phyloP scores from a whole-genome alignment of 1,284 basidiomycete species.

The Coniophora puteana region DNA sequence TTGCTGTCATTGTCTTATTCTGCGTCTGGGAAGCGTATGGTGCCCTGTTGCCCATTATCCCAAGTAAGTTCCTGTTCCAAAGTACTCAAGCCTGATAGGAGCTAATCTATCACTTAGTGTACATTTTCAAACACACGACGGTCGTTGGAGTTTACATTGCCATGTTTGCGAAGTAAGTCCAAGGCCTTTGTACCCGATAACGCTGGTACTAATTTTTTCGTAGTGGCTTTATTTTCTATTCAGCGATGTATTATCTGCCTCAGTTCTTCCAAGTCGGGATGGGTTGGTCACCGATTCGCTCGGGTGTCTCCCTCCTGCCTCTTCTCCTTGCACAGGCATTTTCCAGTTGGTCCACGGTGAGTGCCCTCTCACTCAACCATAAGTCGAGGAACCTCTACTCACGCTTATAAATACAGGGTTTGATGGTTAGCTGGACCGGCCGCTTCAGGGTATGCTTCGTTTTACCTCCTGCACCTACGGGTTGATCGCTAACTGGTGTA shows the following conservation, averaged over 20 bases:
- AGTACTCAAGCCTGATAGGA: background rate
- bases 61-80: constrained; percentile 39
- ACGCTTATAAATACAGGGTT: constrained; percentile 40
- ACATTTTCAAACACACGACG: constrained; percentile 70
- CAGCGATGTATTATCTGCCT: constrained; percentile 62
- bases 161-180: constrained; percentile 59
- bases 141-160: constrained; percentile 66
- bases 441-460: constrained; percentile 48
- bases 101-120: constrained; percentile 39
- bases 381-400: constrained; percentile 1
- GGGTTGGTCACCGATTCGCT: constrained; percentile 35
- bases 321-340: constrained; percentile 52
- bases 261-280: constrained; percentile 75
- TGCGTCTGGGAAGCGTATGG: constrained; percentile 73
- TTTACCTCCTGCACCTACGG: background rate
- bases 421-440: constrained; percentile 63
- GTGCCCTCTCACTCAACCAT: constrained; percentile 15
- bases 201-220: constrained; percentile 1
- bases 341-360: constrained; percentile 50
- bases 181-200: background rate
- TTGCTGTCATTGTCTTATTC: constrained; percentile 54
- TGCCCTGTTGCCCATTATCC: constrained; percentile 64
- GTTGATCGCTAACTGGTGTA: background rate
- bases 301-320: constrained; percentile 30
- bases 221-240: constrained; percentile 59